Conservation (phyloP, 768 basidiomycete genomes). For the Cyathus striatus region DNA sequence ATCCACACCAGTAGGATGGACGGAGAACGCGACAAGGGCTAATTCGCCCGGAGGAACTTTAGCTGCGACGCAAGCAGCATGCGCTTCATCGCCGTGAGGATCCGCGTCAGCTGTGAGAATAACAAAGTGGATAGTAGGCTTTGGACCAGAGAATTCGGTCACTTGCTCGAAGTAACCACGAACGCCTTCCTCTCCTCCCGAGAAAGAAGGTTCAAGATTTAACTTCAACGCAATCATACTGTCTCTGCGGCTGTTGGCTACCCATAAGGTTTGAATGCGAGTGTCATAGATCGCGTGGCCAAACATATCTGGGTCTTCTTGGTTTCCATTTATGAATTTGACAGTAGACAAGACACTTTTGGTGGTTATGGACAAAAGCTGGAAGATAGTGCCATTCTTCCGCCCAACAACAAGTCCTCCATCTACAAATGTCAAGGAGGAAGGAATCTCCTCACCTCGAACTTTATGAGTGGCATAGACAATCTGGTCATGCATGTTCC, state of each 20-base stretch:
- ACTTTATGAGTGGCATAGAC: slow-evolving; percentile 76
- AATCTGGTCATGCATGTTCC: slow-evolving; percentile 75
- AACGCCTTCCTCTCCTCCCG: slow-evolving; percentile 56
- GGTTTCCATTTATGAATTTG: slow-evolving; percentile 65
- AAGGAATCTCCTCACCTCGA: slow-evolving; percentile 75
- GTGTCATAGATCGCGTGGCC: slow-evolving; percentile 84
- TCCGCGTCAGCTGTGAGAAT: slow-evolving; percentile 83
- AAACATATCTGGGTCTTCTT: slow-evolving; percentile 83
- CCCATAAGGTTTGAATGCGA: slow-evolving; percentile 81
- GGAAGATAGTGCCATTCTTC: slow-evolving; percentile 81
- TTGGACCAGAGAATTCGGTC: slow-evolving; percentile 77
- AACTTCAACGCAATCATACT: slow-evolving; percentile 81
- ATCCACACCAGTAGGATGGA: slow-evolving; percentile 87
- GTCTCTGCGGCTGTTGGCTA: slow-evolving; percentile 80
- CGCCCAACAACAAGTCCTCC: slow-evolving; percentile 82
- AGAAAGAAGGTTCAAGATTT: slow-evolving; percentile 56
- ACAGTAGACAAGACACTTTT: slow-evolving; percentile 73
- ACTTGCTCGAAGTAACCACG: slow-evolving; percentile 75
- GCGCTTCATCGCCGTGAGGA: slow-evolving; percentile 76
- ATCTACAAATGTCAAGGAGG: slow-evolving; percentile 81
- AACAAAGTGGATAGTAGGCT: slow-evolving; percentile 85
- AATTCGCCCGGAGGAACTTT: slow-evolving; percentile 73
- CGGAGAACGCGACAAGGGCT: slow-evolving; percentile 81
- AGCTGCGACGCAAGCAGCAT: slow-evolving; percentile 79
- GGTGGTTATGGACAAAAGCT: slow-evolving; percentile 71